Conservation (phyloP, 2,329 filamentous ascomycete genomes). For the Colletotrichum sp. region DNA sequence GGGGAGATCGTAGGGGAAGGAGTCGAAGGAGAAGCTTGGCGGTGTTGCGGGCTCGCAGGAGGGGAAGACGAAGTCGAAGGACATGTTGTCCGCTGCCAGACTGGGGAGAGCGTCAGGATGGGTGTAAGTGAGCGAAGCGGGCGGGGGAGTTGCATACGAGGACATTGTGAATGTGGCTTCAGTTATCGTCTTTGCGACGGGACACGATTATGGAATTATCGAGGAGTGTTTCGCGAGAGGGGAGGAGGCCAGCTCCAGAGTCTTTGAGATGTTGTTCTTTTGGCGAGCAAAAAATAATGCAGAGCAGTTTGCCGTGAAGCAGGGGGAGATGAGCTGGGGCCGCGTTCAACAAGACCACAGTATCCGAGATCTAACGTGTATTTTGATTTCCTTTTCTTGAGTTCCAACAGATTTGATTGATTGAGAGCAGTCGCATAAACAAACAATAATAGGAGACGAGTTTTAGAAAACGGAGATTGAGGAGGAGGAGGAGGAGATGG, state of each 20-base stretch:
- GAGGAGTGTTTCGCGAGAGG: not conserved
- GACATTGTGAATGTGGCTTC: slow-evolving; percentile 40
- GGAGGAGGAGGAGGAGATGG: not conserved
- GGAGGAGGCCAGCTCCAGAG: slow-evolving; percentile 22
- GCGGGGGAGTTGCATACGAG: slow-evolving; percentile 36
- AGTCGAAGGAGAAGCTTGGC: slow-evolving; percentile 61
- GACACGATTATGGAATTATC: slow-evolving; percentile 23
- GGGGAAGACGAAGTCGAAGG: slow-evolving; percentile 66
- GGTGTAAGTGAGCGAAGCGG: slow-evolving; percentile 21
- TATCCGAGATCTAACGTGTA: slow-evolving; percentile 28
- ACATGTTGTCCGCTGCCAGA: slow-evolving; percentile 65
- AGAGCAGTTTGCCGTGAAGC: slow-evolving; percentile 25
- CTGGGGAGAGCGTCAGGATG: slow-evolving; percentile 42
- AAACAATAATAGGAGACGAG: not conserved
- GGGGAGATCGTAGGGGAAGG: slow-evolving; percentile 60
- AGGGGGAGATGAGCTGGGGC: slow-evolving; percentile 15
- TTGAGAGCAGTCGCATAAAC: not conserved
- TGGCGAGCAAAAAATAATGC: slow-evolving; percentile 1
- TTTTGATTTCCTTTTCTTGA: not conserved
- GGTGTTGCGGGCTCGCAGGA: slow-evolving; percentile 56
- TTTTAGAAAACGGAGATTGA: not conserved
- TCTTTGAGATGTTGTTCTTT: not conserved
- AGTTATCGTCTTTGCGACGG: slow-evolving; percentile 18
- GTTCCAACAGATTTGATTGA: slow-evolving; percentile 2
- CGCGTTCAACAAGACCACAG: slow-evolving; percentile 25